Evolutionary conservation across 257 asterid species (phyloP), one percentile per base, ranked within the genome.

Genomic region (Petrea volubilis): DNA sequence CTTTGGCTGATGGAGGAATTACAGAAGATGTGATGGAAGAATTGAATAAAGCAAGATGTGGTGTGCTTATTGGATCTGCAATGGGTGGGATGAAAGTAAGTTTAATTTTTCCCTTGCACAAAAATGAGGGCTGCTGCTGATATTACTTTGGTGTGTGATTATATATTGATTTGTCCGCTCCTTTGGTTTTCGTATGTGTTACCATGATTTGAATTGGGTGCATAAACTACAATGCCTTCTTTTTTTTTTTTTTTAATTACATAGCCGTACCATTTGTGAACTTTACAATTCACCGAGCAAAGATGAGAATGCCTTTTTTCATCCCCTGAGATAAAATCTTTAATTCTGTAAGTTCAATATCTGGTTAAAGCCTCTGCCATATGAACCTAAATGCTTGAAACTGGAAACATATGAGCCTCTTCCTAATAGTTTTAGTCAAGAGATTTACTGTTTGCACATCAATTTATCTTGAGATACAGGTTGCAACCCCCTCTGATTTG

Each of bases 31-130:
- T 82, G 25, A 85, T 86, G 96, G 70, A 85, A 62, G 93, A 80
- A 74, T 34, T 88, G 53, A 82, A 91, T 71, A 91, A 91, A 80
- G 63, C 85, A 65, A 85, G 80, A 67, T 91, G 97, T 60, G 94
- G 97, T 3, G 96, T 91, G 52, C 71, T 91, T 69, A 91, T 91
- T 74, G 97, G 97, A 73, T 90, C 97, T 34, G 96, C 93, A 49
- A 84, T 90, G 96, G 97, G 97, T 70, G 97, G 97, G 58, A 90
- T 90, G 97, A 81, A 91, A 90, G 97, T 91, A 74, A 27, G 63
- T 49, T 62, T 68, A 41, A 18, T 55, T 61, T 70, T 21, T 59
- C 67, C 62, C 50, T 24, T 44, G 44, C 47, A 53, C n/a, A 62
- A 17, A 55, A 51, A 51, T 4, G 27, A 41, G 20, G 10, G 64